Percentiles rank a stretch among this genome's conserved stretches.
These are phyloP conservation scores for Xylaria sp. DNA, from an alignment of 2,329 filamentous ascomycete genomes.

Conservation along the genomic window DNA sequence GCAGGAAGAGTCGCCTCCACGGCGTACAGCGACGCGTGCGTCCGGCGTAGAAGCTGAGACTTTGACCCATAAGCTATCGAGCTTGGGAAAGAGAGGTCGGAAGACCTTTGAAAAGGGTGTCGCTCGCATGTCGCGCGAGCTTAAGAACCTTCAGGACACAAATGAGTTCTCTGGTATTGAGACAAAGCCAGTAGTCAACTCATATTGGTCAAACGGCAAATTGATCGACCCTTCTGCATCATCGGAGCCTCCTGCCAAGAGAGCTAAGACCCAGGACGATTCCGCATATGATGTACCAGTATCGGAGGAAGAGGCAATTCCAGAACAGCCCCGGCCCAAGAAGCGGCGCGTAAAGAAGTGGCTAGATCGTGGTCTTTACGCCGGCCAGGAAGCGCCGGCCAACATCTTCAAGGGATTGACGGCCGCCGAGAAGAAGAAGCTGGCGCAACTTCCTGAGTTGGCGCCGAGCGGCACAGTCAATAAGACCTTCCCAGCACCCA, in stretches of 20 bases:
- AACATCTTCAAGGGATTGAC: constrained; percentile 47
- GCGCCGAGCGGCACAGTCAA: constrained; percentile 45
- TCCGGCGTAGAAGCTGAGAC: constrained; percentile 41
- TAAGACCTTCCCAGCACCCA: constrained; percentile 64
- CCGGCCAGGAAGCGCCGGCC: constrained; percentile 62
- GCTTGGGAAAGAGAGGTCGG: constrained; percentile 56
- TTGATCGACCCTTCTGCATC: constrained; percentile 42
- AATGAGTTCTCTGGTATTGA: constrained; percentile 58
- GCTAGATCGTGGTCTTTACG: constrained; percentile 77
- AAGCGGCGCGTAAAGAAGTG: constrained; percentile 64
- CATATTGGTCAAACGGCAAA: constrained; percentile 62
- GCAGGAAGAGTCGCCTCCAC: constrained; percentile 26
- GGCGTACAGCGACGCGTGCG: constrained; percentile 42
- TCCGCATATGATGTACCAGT: constrained; percentile 31
- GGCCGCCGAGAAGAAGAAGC: constrained; percentile 45
- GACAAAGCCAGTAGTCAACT: constrained; percentile 51
- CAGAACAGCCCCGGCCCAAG: constrained; percentile 36
- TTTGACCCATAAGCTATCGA: constrained; percentile 44
- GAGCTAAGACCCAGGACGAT: constrained; percentile 15
- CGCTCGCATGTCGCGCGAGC: constrained; percentile 49
- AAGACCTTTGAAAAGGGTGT: constrained; percentile 47
- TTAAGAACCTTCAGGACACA: constrained; percentile 56
- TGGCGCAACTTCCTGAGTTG: constrained; percentile 45
- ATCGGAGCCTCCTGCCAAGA: constrained; percentile 16
- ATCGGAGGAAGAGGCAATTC: constrained; percentile 31